Base-by-base conservation (phyloP, 208 protist species). In the Trypanosomatidae sp. region DNA sequence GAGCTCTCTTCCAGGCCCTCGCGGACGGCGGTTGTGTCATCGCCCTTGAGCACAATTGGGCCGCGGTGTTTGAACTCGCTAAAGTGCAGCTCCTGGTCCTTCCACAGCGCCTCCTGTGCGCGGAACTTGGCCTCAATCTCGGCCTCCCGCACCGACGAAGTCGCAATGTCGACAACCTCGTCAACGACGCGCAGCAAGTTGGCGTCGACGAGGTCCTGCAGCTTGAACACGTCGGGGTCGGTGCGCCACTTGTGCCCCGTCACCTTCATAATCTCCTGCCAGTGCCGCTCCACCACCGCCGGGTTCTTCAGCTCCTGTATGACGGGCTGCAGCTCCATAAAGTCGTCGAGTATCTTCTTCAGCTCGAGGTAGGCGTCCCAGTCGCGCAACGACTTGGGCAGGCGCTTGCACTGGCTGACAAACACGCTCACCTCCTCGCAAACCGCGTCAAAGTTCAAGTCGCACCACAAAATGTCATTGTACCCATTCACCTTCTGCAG, bases 141-240 rank as follows among this genome's bases (percentile, higher is more conserved):
- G 6, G 80, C 70, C 80, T 98, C 96, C 38, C 96, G 96, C 33
- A 76, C 75, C n/a, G 92, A 95, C 46, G 77, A 90, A 45, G 67
- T 88, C 28, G 82, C 84, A 48, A 97, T 95, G 53, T 97, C 94
- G 37, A 97, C 87, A n/a, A 98, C 79, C 54, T 98, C 94, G 21
- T 97, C 93, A 30, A 72, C 57, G 22, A 92, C 66, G 10, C 43
- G 37, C 11, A 97, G 59, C 39, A 97, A 58, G 48, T 96, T 72
- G 21, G 82, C 87, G 38, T 94, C 86, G 7, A 96, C 67, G 26
- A 98, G 61, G 58, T 96, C 77, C 61, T 84, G 72, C 27, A 98
- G 71, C 63, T 95, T 97, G 66, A 97, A 96, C 15, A 94, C 47
- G 27, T 97, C 88, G 15, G 85, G 60, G 55, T 96, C 85, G 18